Evolutionary conservation across 331 rosid species (phyloP), one percentile per base, ranked within the genome.

Genomic region (Malus hybrid): DNA sequence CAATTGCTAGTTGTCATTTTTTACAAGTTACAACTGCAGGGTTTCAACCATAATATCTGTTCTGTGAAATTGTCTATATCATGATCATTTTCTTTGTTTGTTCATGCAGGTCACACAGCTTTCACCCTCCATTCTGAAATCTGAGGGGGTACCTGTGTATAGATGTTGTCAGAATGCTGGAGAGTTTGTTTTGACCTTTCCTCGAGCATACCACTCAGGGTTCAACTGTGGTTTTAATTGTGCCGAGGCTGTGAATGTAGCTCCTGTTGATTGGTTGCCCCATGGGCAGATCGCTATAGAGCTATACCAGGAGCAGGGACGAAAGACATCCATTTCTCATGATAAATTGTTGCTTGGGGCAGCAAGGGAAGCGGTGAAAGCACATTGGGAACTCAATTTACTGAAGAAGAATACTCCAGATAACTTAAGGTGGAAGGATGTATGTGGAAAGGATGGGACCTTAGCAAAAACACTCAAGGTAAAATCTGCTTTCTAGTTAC

Each of bases 201-300:
- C 99, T 82, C 91, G 99, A 72, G 99, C 99, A 71, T 95, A 92
- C 81, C 97, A 95, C 81, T 82, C 97, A 29, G 99, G 99, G 71
- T 95, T 95, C 87, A 95, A 95, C 83, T 89, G 96, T 34, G 99
- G 99, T 78, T 95, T 95, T 96, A 95, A 95, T 86, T 92, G 97
- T 84, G 99, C 99, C 1, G 99, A 95, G 97, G 99, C 99, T 62
- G 99, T 95, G 77, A 95, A 95, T 74, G 99, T 92, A n/a, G 99
- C 99, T 80, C 97, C 97, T 72, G 97, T 92, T 81, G 99, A 95
- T 81, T 95, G 97, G 99, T 81, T 95, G 70, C 97, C 97, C 71
- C 97, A 95, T 69, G 99, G 99, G 67, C 96, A 95, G 86, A 80
- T 87, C 81, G 97, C 99, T 75, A 83, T 95, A 84, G 89, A 88